phyloP scores from a whole-genome alignment of 2,329 filamentous ascomycete species.

The Aspergillus luchuensis region DNA sequence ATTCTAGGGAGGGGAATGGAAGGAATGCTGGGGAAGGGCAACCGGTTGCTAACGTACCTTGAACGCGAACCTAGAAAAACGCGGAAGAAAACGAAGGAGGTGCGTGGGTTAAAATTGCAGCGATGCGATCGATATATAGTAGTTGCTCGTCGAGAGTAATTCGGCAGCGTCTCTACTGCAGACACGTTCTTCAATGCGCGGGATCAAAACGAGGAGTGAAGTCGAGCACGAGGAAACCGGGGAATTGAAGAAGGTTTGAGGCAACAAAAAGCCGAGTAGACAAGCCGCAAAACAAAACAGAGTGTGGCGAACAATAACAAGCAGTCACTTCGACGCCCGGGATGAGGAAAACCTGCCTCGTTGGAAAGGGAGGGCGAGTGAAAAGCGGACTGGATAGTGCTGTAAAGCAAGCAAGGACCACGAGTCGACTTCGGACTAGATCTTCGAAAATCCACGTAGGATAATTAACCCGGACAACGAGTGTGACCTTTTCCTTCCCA shows the following conservation, averaged over 20 bases:
- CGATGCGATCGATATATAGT: not conserved
- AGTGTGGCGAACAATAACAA: not conserved
- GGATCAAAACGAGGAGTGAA: conserved; percentile 18
- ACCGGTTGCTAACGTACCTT: conserved; percentile 25
- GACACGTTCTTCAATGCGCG: conserved; percentile 19
- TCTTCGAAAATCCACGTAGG: not conserved
- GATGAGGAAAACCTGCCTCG: conserved; percentile 11
- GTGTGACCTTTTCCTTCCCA: not conserved
- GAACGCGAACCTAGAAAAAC: conserved; percentile 12
- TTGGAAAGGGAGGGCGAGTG: conserved; percentile 2
- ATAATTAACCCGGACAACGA: not conserved
- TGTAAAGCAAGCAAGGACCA: conserved; percentile 15
- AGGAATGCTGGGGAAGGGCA: conserved; percentile 34
- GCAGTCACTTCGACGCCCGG: not conserved
- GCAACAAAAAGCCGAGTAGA: conserved; percentile 11
- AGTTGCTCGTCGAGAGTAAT: conserved; percentile 4
- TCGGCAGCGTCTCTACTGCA: not conserved
- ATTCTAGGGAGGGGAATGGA: conserved; percentile 27
- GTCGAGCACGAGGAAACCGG: conserved; percentile 23
- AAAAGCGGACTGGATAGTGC: not conserved
- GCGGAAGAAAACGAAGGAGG: not conserved
- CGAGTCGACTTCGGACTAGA: not conserved
- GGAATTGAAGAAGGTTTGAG: conserved; percentile 17
- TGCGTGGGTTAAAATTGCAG: not conserved
- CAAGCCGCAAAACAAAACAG: not conserved